Evolutionary conservation across 2,329 filamentous ascomycete species (phyloP), one percentile per base, ranked within the genome.

Genomic region (Epichloe coenophiala): DNA sequence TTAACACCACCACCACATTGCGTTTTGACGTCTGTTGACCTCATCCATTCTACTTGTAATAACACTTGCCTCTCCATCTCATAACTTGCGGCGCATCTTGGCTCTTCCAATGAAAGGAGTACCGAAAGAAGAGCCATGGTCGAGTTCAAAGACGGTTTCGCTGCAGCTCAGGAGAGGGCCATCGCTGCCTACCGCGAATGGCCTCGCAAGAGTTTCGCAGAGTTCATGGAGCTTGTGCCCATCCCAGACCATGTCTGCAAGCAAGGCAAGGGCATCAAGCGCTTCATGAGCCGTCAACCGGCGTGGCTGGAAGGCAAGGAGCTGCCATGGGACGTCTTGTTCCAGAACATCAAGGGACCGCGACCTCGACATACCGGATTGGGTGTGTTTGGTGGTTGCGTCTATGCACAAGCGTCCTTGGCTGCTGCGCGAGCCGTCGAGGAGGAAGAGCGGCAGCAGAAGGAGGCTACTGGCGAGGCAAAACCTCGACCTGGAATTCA

Each of bases 311-410:
- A 64, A 0, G 65, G 62, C 2, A 52, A 51, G 7, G 61, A 66
- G 17, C 55, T 67, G 11, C 63, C 63, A 4, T 62, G 63, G 62
- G 56, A 57, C 5, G 33, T 53, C 2, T 4, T 59, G 2, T 59
- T 58, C 9, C 45, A 38, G 0, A 49, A 53, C 3, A 27, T 49
- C 27, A 45, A 54, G 40, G 49, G 58, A 47, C 42, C 53, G 55
- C 41, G 56, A 46, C 36, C 59, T 55, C 19, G 40, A 17, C 48
- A 48, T 33, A 42, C 33, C 4, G 47, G 54, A 31, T 19, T 41
- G 12, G 60, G 61, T n/a, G 63, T 62, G 0, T 70, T 62, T 44
- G 68, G 68, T 5, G 67, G 66, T 5, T 62, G 65, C 23, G 67
- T 69, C 33, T 70, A 66, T 50, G 61, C 61, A 3, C 64, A 68